Evolutionary conservation across 2,329 filamentous ascomycete genomes (phyloP).

Genomic region (Parafenestella ontariensis): DNA sequence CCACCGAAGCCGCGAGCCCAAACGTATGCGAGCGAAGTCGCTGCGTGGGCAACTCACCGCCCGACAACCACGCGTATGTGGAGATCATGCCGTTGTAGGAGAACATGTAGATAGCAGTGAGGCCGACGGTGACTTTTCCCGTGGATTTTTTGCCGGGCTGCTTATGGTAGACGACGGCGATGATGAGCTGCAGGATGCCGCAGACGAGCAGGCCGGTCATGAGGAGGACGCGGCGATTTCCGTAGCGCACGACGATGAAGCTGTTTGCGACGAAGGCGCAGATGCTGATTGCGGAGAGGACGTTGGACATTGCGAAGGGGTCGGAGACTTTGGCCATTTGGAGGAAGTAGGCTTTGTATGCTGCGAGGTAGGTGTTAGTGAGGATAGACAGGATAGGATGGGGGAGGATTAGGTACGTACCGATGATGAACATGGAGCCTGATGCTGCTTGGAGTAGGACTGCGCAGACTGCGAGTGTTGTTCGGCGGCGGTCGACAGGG

Average conservation of each 20-base stretch:
- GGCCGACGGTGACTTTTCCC: conserved; percentile 59
- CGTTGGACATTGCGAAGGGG: conserved; percentile 64
- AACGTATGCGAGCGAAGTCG: conserved; percentile 65
- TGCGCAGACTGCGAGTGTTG: conserved; percentile 44
- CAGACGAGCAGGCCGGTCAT: conserved; percentile 60
- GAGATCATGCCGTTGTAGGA: conserved; percentile 63
- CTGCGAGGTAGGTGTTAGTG: conserved; percentile 15
- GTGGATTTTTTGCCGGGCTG: conserved; percentile 45
- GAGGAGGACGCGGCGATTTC: conserved; percentile 62
- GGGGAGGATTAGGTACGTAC: conserved; percentile 38
- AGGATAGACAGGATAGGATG: neutral
- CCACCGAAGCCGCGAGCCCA: conserved; percentile 60
- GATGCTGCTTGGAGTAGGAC: conserved; percentile 48
- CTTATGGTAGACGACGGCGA: conserved; percentile 60
- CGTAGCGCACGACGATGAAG: conserved; percentile 60
- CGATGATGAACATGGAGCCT: conserved; percentile 51
- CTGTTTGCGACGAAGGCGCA: conserved; percentile 63
- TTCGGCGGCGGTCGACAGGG: conserved; percentile 44
- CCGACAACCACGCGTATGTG: conserved; percentile 64
- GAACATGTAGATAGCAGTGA: conserved; percentile 63
- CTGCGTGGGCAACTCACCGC: conserved; percentile 65
- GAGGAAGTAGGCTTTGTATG: conserved; percentile 64
- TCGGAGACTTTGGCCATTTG: conserved; percentile 64
- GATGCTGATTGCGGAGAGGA: conserved; percentile 62
- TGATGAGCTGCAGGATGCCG: conserved; percentile 62